A percentile compares a stretch with the other conserved stretches of the same genome.
Evolutionary conservation across 345 rosid species (phyloP).

Genomic region (Sonneratia caseolaris): DNA sequence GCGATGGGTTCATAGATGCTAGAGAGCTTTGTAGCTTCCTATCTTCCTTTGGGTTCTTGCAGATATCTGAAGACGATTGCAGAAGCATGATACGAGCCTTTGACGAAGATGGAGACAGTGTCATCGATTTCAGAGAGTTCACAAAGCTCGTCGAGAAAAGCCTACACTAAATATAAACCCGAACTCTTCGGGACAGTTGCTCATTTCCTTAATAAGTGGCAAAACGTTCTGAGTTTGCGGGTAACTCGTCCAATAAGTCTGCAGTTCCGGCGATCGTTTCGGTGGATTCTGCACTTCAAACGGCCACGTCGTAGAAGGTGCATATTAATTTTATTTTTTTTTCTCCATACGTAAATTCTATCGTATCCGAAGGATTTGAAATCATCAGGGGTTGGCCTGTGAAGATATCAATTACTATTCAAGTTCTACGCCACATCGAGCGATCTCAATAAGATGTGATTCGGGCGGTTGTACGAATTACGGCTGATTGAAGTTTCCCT

Average conservation of each 20-base stretch:
- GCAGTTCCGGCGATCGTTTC: not conserved
- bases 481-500: not conserved
- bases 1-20: constrained; percentile 61
- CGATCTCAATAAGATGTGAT: too few species aligned
- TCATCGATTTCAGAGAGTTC: constrained; percentile 46
- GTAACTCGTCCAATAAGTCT: not conserved
- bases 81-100: constrained; percentile 38
- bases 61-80: constrained; percentile 44
- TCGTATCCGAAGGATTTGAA: too few species aligned
- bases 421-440: too few species aligned
- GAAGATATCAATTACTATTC: too few species aligned
- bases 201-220: not conserved
- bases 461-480: not conserved
- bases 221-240: not conserved
- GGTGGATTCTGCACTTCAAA: not conserved
- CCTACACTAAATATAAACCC: constrained; percentile 9
- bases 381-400: too few species aligned
- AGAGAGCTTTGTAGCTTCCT: constrained; percentile 36
- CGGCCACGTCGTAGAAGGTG: too few species aligned
- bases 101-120: constrained; percentile 44
- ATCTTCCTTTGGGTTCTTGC: constrained; percentile 21
- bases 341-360: too few species aligned
- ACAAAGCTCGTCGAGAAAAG: constrained; percentile 32
- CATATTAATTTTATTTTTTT: too few species aligned
- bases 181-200: not conserved